Base-by-base conservation (phyloP, 225 moss, liverwort and hornwort species). In the Marchantia polymorpha region DNA sequence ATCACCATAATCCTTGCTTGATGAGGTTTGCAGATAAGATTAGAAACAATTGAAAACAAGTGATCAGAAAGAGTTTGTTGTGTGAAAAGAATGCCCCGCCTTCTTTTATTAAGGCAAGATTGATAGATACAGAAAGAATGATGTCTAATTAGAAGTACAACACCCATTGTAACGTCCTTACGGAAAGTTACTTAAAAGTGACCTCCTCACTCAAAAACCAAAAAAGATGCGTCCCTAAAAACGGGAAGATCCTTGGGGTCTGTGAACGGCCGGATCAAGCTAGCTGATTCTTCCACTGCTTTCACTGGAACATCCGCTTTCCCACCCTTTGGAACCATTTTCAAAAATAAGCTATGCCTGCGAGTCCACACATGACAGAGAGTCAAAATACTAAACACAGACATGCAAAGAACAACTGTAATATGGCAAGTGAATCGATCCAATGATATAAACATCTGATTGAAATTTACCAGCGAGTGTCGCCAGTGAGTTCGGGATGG, bases 401-500 rank as follows among this genome's bases (percentile, higher is more conserved):
- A 26, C 23, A 52, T 12, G 8, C 31, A 48, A 48, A 3, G 8
- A 59, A 55, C 23, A 25, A 64, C 64, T 8, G 10, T 2, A 64
- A 64, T n/a, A 64, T 39, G 39, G 39, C 56, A 17, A 52, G 51
- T 3, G 10, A 51, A 23, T 1, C 25, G 22, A 50, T 12, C 6
- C 13, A 13, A 15, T 52, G 51, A 26, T 15, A 25, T 54, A 85
- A 26, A 31, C 67, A 48, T 20, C 19, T 27, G 12, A 11, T 72
- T 74, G 52, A 58, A 15, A 59, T 6, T 29, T 89, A 93, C 97
- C 97, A 99, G 67, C 94, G 93, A 71, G 91, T 88, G 77, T 99
- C 94, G 4, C 90, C 89, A 23, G 97, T 99, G 50, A 99, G 88
- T 82, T 99, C 97, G 17, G 97, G 97, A 84, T 99, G 94, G 85